phyloP scores from a whole-genome alignment of 179 eudicot genomes.

The Silene vulgaris region DNA sequence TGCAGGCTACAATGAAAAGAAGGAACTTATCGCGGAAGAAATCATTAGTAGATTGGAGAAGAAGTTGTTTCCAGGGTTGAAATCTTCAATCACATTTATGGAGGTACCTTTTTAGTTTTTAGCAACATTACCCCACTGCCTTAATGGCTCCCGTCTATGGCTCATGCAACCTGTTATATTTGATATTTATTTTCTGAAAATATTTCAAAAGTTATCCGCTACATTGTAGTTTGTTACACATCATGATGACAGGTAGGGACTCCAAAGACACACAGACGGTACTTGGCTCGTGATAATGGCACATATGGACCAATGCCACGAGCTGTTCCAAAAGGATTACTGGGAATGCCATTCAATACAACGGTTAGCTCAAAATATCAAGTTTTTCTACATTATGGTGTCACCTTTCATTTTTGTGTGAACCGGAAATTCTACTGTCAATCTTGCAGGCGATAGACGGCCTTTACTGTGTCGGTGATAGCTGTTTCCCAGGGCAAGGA shows the following conservation, averaged over 20 bases:
- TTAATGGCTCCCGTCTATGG: background rate
- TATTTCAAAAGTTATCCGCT: too few species aligned
- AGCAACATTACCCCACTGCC: background rate
- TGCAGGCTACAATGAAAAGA: conserved; percentile 67
- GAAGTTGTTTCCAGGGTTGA: conserved; percentile 87
- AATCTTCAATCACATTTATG: conserved; percentile 65
- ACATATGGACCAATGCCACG: conserved; percentile 99
- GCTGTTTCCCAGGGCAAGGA: conserved; percentile 99
- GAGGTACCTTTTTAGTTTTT: conserved; percentile 47
- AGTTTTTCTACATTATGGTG: background rate
- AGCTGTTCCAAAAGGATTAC: conserved; percentile 61
- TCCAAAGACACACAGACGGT: conserved; percentile 94
- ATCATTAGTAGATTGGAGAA: conserved; percentile 85
- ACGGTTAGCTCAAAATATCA: conserved; percentile 49
- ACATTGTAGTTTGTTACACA: too few species aligned
- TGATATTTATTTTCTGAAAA: background rate
- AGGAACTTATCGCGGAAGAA: conserved; percentile 74
- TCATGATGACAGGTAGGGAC: conserved; percentile 68
- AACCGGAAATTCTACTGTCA: conserved; percentile 20
- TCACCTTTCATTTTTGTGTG: conserved; percentile 4
- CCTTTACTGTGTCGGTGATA: conserved; percentile 96
- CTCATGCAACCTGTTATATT: background rate
- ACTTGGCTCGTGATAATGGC: conserved; percentile 95
- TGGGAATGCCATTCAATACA: conserved; percentile 99
- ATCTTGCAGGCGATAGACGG: conserved; percentile 73